phyloP scores from a whole-genome alignment of 2,329 filamentous ascomycete species.

The Nemania diffusa region DNA sequence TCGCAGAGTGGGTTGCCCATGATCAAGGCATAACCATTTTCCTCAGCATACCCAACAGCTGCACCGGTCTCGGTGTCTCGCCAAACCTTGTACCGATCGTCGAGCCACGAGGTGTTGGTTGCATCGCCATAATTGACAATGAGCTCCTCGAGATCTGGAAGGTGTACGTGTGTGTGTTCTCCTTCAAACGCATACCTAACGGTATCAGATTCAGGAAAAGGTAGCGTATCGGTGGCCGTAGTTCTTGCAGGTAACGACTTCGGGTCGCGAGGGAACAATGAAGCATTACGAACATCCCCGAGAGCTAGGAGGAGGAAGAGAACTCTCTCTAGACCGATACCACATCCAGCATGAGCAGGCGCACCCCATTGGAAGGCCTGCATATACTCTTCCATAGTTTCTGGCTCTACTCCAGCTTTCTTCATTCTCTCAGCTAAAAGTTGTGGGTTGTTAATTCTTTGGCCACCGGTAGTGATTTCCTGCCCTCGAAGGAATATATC shows the following conservation, averaged over 20 bases:
- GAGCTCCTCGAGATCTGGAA: conserved; percentile 83
- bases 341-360: conserved; percentile 88
- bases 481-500: conserved; percentile 95
- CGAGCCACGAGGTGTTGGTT: conserved; percentile 92
- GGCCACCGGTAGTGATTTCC: conserved; percentile 90
- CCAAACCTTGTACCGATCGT: conserved; percentile 89
- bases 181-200: conserved; percentile 66
- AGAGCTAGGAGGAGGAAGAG: conserved; percentile 87
- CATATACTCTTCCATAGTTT: conserved; percentile 91
- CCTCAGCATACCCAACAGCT: conserved; percentile 83
- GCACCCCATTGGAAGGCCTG: conserved; percentile 88
- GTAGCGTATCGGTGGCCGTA: conserved; percentile 63
- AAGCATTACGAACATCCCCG: conserved; percentile 89
- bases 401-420: conserved; percentile 77
- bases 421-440: conserved; percentile 83
- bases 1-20: conserved; percentile 91
- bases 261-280: conserved; percentile 87
- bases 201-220: conserved; percentile 89
- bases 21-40: conserved; percentile 80
- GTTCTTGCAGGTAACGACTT: conserved; percentile 79
- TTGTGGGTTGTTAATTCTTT: conserved; percentile 86
- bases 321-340: conserved; percentile 89
- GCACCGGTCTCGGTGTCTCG: conserved; percentile 82
- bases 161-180: conserved; percentile 60
- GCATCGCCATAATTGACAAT: conserved; percentile 97